phyloP scores from a whole-genome alignment of 108 stramenopile species.

The Skeletonema potamos region DNA sequence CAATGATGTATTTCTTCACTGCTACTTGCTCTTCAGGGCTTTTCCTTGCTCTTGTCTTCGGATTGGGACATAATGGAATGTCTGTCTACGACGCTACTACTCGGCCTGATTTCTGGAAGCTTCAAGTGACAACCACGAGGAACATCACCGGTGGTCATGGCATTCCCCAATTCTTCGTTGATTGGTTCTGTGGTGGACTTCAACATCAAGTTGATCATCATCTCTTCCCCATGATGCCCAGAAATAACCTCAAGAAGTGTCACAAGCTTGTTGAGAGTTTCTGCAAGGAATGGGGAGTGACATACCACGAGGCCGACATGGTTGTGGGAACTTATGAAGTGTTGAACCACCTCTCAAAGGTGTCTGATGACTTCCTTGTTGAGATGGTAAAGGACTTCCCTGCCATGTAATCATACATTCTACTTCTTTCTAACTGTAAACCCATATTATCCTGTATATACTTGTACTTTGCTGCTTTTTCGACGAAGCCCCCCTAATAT shows the following conservation, averaged over 20 bases:
- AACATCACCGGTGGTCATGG: slow-evolving; percentile 95
- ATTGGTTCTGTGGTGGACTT: slow-evolving; percentile 99
- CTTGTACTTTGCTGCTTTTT: too few relatives aligned
- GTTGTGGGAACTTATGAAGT: slow-evolving; percentile 82
- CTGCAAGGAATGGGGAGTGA: slow-evolving; percentile 97
- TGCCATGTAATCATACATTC: slow-evolving; percentile 76
- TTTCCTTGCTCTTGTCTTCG: slow-evolving; percentile 96
- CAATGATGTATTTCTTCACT: slow-evolving; percentile 66
- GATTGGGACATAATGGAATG: slow-evolving; percentile 99
- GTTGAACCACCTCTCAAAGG: slow-evolving; percentile 67
- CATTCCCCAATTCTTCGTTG: slow-evolving; percentile 92
- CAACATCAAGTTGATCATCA: slow-evolving; percentile 99
- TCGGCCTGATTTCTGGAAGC: slow-evolving; percentile 98
- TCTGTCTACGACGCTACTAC: slow-evolving; percentile 92
- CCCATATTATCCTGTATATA: background rate
- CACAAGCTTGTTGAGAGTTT: slow-evolving; percentile 91
- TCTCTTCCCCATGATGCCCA: slow-evolving; percentile 96
- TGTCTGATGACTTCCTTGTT: slow-evolving; percentile 77
- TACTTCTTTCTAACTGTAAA: background rate
- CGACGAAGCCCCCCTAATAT: too few relatives aligned
- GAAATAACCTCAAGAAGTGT: slow-evolving; percentile 90
- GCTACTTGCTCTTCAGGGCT: slow-evolving; percentile 90
- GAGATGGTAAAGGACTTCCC: slow-evolving; percentile 88
- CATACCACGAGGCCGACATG: slow-evolving; percentile 90
- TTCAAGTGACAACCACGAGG: slow-evolving; percentile 98